A percentile compares a stretch with the other conserved stretches of the same genome.
Conservation (phyloP, 2,329 filamentous ascomycete species). For the Claviceps pazoutovae region DNA sequence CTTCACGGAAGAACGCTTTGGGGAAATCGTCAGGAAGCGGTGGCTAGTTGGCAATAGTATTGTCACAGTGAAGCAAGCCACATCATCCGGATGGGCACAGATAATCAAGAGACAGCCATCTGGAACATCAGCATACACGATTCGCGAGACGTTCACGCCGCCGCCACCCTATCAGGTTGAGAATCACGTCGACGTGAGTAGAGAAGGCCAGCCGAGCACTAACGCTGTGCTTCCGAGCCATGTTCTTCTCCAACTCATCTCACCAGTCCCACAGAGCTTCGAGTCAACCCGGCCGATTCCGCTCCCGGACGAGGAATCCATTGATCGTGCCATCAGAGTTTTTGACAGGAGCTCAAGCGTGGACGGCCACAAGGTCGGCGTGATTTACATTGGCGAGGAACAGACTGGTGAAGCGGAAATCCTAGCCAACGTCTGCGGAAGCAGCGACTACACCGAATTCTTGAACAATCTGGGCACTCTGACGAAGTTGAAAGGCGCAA, state of each 20-base stretch:
- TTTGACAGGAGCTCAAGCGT: constrained; percentile 85
- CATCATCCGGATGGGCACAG: constrained; percentile 51
- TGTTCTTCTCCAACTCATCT: constrained; percentile 54
- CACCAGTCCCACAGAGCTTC: constrained; percentile 43
- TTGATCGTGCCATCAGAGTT: constrained; percentile 58
- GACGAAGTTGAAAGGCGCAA: constrained; percentile 65
- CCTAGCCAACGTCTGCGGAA: constrained; percentile 73
- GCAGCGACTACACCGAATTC: constrained; percentile 77
- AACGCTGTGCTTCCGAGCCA: constrained; percentile 59
- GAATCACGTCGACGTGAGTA: constrained; percentile 31
- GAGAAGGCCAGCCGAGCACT: constrained; percentile 38
- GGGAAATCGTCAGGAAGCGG: constrained; percentile 50
- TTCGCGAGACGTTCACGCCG: constrained; percentile 45
- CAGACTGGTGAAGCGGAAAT: constrained; percentile 77
- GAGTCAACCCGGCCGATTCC: constrained; percentile 57
- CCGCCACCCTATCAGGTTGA: constrained; percentile 42
- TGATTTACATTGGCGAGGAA: constrained; percentile 82
- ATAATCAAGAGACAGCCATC: constrained; percentile 60
- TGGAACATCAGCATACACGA: constrained; percentile 45
- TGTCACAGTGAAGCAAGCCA: constrained; percentile 59
- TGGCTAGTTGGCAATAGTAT: constrained; percentile 65
- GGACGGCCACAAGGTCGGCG: constrained; percentile 88
- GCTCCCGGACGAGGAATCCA: constrained; percentile 55
- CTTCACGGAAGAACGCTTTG: constrained; percentile 52
- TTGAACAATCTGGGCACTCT: constrained; percentile 69